These are phyloP conservation scores for Neolentinus lepideus DNA, from an alignment of 1,284 basidiomycete genomes.

Conservation along the genomic window DNA sequence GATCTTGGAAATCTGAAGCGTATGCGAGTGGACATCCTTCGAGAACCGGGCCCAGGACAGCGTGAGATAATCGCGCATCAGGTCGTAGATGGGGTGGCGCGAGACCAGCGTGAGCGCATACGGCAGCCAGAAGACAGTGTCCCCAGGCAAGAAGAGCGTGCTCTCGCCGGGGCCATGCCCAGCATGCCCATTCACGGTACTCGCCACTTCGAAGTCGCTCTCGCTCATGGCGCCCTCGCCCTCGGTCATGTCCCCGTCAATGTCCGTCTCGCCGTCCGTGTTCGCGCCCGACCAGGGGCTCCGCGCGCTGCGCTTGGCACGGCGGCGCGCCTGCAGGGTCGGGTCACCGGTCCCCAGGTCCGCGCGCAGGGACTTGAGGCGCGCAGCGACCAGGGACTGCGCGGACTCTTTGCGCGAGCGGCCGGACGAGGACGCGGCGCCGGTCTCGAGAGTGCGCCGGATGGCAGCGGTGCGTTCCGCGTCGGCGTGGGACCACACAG, in stretches of 20 bases:
- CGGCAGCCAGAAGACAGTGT: constrained; percentile 90
- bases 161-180: constrained; percentile 79
- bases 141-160: constrained; percentile 78
- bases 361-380: constrained; percentile 56
- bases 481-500: constrained; percentile 92
- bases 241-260: constrained; percentile 27
- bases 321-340: constrained; percentile 44
- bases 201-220: constrained; percentile 75
- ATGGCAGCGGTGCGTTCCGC: constrained; percentile 77
- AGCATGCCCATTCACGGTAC: constrained; percentile 35
- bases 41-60: constrained; percentile 90
- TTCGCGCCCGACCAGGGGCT: constrained; percentile 54
- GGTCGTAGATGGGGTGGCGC: constrained; percentile 86
- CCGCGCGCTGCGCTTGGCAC: constrained; percentile 46
- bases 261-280: constrained; percentile 47
- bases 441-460: constrained; percentile 72
- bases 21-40: constrained; percentile 85
- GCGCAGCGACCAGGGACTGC: constrained; percentile 59
- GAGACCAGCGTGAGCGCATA: constrained; percentile 87
- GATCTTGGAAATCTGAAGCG: constrained; percentile 79
- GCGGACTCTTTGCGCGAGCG: constrained; percentile 62
- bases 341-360: constrained; percentile 46
- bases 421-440: constrained; percentile 32
- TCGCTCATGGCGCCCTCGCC: constrained; percentile 72
- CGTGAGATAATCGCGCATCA: constrained; percentile 89